A percentile compares a stretch with the other conserved stretches of the same genome.
These are phyloP conservation scores for Solanum bulbocastanum DNA, from an alignment of 257 asterid species.

Conservation along the genomic window DNA sequence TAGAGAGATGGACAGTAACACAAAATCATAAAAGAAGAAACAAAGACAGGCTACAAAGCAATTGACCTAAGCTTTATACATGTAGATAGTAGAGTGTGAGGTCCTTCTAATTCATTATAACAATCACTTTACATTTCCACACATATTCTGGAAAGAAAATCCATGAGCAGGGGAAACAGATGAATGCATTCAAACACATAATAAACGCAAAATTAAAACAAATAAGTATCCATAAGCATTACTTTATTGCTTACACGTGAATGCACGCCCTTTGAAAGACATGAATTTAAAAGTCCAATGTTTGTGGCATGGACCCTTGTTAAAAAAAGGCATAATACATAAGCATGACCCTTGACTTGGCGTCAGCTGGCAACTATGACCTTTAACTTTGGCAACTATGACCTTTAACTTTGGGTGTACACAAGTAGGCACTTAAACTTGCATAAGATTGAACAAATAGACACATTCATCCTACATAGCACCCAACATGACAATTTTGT, in stretches of 20 bases:
- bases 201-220: background rate
- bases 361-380: too few relatives aligned
- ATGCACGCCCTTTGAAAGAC: background rate
- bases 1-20: background rate
- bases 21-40: background rate
- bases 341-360: too few relatives aligned
- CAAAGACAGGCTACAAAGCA: background rate
- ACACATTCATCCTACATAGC: too few relatives aligned
- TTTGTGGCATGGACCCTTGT: background rate
- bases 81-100: background rate
- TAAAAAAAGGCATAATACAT: background rate
- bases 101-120: background rate
- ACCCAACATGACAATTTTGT: too few relatives aligned
- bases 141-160: background rate
- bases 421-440: too few relatives aligned
- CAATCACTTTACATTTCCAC: background rate
- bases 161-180: background rate
- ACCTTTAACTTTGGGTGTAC: too few relatives aligned
- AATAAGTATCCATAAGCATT: background rate
- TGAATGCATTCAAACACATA: background rate
- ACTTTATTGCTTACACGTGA: background rate
- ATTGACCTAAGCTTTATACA: background rate
- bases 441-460: too few relatives aligned
- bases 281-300: background rate
- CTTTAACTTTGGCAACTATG: too few relatives aligned